Percentiles rank a stretch among this genome's conserved stretches.
Evolutionary conservation across 2,329 filamentous ascomycete species (phyloP).

Genomic region (Diaporthe citriasiana): DNA sequence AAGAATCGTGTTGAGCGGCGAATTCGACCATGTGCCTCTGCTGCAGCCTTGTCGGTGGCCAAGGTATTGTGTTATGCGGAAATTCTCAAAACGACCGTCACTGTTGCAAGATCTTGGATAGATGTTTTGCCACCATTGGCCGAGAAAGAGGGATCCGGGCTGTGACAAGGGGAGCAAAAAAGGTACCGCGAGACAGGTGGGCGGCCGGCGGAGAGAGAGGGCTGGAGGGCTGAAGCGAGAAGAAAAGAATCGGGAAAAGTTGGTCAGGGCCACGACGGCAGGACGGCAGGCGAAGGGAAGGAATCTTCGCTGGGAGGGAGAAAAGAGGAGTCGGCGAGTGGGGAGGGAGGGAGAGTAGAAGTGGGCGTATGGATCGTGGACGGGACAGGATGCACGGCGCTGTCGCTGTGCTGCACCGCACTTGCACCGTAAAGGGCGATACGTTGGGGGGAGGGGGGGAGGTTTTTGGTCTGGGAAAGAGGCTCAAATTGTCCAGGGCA

Average conservation of each 20-base stretch:
- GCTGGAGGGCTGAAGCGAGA: constrained; percentile 19
- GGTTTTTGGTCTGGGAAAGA: background rate
- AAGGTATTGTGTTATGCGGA: constrained; percentile 6
- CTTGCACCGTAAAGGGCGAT: constrained; percentile 16
- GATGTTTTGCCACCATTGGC: constrained; percentile 29
- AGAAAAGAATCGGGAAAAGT: constrained; percentile 35
- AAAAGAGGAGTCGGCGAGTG: constrained; percentile 36
- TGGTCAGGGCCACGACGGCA: constrained; percentile 37
- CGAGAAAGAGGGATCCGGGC: constrained; percentile 24
- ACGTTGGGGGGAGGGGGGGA: background rate
- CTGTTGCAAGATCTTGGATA: constrained; percentile 27
- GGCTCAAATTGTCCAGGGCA: constrained; percentile 14
- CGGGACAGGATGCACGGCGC: constrained; percentile 24
- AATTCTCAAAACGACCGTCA: constrained; percentile 23
- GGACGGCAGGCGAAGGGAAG: constrained; percentile 34
- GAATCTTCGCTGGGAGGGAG: constrained; percentile 31
- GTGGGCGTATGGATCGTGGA: constrained; percentile 34
- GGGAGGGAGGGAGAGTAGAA: constrained; percentile 33
- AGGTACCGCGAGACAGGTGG: constrained; percentile 30
- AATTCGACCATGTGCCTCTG: constrained; percentile 22
- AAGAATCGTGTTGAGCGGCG: constrained; percentile 36
- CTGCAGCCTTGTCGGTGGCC: constrained; percentile 19
- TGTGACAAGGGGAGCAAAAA: constrained; percentile 21
- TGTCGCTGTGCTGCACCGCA: constrained; percentile 25
- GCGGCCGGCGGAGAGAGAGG: constrained; percentile 29